phyloP scores from a whole-genome alignment of 2,329 filamentous ascomycete species.

The Fusarium tanahbumbuense region DNA sequence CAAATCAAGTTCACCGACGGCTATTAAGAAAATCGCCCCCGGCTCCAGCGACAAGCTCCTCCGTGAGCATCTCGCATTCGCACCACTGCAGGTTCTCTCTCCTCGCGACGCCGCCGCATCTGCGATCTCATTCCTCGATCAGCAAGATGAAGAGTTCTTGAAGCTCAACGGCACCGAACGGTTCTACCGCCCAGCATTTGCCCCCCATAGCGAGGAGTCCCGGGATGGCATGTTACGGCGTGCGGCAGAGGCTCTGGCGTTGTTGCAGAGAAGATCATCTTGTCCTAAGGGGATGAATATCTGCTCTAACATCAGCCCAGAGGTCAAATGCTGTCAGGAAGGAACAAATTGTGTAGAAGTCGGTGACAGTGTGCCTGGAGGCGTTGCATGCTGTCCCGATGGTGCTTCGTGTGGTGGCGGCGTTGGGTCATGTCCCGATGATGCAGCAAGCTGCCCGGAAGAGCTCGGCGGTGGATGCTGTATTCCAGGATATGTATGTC shows the following conservation, averaged over 20 bases:
- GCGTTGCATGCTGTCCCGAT: conserved; percentile 79
- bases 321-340: conserved; percentile 78
- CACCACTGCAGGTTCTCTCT: conserved; percentile 44
- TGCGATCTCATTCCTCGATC: conserved; percentile 46
- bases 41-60: conserved; percentile 81
- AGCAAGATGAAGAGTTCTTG: conserved; percentile 43
- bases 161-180: conserved; percentile 32
- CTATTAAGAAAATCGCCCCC: conserved; percentile 76
- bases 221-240: conserved; percentile 53
- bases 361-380: conserved; percentile 70
- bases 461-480: conserved; percentile 80
- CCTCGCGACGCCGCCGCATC: conserved; percentile 49
- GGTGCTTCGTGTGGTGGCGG: conserved; percentile 72
- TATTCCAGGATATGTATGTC: conserved; percentile 76
- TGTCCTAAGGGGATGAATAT: conserved; percentile 75
- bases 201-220: conserved; percentile 56
- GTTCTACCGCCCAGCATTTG: conserved; percentile 63
- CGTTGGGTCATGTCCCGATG: conserved; percentile 70
- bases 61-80: conserved; percentile 71
- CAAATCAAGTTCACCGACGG: conserved; percentile 62
- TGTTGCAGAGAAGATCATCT: conserved; percentile 68
- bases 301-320: conserved; percentile 72
- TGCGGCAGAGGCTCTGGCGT: conserved; percentile 59
- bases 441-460: conserved; percentile 72
- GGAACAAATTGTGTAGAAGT: conserved; percentile 75